These are phyloP conservation scores for Austropuccinia psidii DNA, from an alignment of 1,284 basidiomycete genomes.

Conservation along the genomic window DNA sequence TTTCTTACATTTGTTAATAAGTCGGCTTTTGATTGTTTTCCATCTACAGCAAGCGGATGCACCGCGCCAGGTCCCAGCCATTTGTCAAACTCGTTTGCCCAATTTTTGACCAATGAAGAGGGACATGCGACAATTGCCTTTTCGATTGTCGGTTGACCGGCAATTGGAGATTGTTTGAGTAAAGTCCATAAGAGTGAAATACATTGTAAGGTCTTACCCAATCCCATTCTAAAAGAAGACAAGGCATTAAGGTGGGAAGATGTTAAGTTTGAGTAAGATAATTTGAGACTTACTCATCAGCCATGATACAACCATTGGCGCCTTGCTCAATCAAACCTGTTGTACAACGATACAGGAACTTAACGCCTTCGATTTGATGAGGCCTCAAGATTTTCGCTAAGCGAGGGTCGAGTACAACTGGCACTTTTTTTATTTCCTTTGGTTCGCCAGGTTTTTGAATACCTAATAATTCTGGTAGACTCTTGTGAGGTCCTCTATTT, in stretches of 20 bases:
- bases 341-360: constrained; percentile 93
- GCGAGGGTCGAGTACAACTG: constrained; percentile 90
- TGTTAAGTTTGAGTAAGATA: not conserved
- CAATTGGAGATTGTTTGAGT: constrained; percentile 86
- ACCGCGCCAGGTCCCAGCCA: constrained; percentile 83
- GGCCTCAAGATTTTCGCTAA: constrained; percentile 81
- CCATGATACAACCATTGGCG: constrained; percentile 90
- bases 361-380: constrained; percentile 97
- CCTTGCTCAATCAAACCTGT: constrained; percentile 86
- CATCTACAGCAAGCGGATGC: constrained; percentile 74
- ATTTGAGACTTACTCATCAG: constrained; percentile 87
- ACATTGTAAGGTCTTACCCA: constrained; percentile 83
- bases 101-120: constrained; percentile 91
- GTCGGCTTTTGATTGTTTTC: constrained; percentile 75
- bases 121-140: constrained; percentile 98
- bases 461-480: constrained; percentile 72
- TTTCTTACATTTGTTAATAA: constrained; percentile 67
- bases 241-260: not conserved
- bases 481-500: constrained; percentile 64
- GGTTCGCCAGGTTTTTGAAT: constrained; percentile 53
- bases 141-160: constrained; percentile 80
- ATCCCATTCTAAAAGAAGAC: constrained; percentile 31
- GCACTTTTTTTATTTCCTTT: constrained; percentile 61
- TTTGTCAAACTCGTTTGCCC: constrained; percentile 96
- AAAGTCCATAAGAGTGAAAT: constrained; percentile 94